Conservation (phyloP, 106 monocot species). For the Phalaenopsis aphrodite region DNA sequence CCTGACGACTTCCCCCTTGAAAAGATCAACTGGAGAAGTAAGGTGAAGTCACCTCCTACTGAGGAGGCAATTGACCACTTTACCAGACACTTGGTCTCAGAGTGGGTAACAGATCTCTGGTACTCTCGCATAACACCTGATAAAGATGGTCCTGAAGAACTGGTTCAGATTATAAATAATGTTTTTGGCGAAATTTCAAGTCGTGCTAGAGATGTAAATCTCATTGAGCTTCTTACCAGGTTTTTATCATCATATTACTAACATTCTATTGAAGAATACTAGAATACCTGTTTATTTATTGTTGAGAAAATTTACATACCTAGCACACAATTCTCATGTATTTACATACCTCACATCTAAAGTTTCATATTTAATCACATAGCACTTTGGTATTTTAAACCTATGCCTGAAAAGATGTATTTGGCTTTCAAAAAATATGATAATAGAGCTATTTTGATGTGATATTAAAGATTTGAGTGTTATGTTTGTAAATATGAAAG, state of each 20-base stretch:
- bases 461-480: too few species aligned
- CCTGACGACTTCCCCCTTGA: slow-evolving; percentile 27
- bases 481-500: too few species aligned
- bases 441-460: too few species aligned
- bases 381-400: too few species aligned
- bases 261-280: background rate
- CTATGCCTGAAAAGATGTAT: too few species aligned
- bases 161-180: slow-evolving; percentile 64
- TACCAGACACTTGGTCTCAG: slow-evolving; percentile 80
- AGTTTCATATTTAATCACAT: too few species aligned
- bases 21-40: slow-evolving; percentile 71
- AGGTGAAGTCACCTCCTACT: slow-evolving; percentile 74
- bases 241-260: slow-evolving; percentile 13
- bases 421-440: too few species aligned
- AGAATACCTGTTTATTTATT: background rate
- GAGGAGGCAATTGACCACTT: slow-evolving; percentile 93
- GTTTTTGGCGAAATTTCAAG: slow-evolving; percentile 78
- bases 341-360: too few species aligned
- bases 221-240: slow-evolving; percentile 86
- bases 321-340: too few species aligned
- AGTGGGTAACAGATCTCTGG: slow-evolving; percentile 98
- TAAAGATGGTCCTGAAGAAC: slow-evolving; percentile 80
- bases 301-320: too few species aligned
- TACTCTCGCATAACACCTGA: slow-evolving; percentile 90
- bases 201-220: slow-evolving; percentile 93